Evolutionary conservation across 192 early-diverging fungal genomes (phyloP), one percentile per base, ranked within the genome.

Genomic region (Kappamyces sp.): DNA sequence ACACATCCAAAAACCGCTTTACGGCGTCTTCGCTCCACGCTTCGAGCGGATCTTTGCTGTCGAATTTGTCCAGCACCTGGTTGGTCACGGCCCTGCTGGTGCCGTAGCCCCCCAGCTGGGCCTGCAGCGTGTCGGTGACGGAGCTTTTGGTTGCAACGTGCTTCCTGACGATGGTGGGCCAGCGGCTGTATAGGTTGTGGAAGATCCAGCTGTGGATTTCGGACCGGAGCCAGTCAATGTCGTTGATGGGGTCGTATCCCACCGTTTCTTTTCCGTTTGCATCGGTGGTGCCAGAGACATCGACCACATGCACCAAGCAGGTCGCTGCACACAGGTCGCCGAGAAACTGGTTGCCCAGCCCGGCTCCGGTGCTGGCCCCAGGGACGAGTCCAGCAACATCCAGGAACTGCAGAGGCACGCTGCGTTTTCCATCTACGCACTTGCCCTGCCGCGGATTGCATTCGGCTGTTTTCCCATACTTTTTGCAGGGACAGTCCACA

Each of bases 361-460:
- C 88, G 51, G 67, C 60, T 3, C 89, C 90, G 47, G 82, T 80
- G 1, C 81, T 83, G 6, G 90, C 90, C 2, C 90, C 90, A 1
- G 90, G 90, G 2, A 92, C 90, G 31, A 92, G 66, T 12, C 90
- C 90, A 0, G 90, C 90, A 3, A 92, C 89, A 54, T 92, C 90
- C 55, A 90, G 51, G 41, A 92, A 75, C 48, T 84, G 74, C 15
- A 92, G 70, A 0, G 90, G 90, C 35, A 90, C 77, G 49, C 57
- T 70, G 10, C 90, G 74, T 39, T 58, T 72, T 4, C 90, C 90
- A 35, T 85, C 63, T 4, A 65, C 58, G 68, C 90, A 92, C 53
- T 74, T 64, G 1, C 89, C 83, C 69, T 92, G 78, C 55, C 85
- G 74, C n/a, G 89, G 88, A 41, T 79, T 71, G 59, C 90, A 91